These are phyloP conservation scores for Penicillium sp. DNA, from an alignment of 2,329 filamentous ascomycete species.

Conservation along the genomic window DNA sequence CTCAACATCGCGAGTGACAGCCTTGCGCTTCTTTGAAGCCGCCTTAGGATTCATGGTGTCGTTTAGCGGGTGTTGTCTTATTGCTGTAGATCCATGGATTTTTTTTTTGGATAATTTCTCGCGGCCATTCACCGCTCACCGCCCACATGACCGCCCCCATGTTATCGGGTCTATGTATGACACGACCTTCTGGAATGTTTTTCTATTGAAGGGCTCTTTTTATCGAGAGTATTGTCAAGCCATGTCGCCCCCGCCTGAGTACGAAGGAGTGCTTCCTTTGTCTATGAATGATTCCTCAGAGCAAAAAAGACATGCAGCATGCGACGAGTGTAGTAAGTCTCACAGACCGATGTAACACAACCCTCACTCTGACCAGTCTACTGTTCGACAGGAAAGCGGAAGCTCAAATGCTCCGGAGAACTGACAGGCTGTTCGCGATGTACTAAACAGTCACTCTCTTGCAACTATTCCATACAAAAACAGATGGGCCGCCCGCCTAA, in stretches of 20 bases:
- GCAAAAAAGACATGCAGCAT: constrained; percentile 47
- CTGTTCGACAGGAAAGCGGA: constrained; percentile 41
- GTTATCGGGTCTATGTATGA: constrained; percentile 24
- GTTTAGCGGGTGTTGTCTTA: constrained; percentile 11
- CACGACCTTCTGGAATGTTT: not conserved
- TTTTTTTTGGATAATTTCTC: constrained; percentile 27
- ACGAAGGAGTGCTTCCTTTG: not conserved
- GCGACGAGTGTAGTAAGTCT: constrained; percentile 49
- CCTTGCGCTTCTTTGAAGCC: constrained; percentile 63
- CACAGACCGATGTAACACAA: not conserved
- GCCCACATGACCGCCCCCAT: constrained; percentile 36
- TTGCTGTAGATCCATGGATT: constrained; percentile 16
- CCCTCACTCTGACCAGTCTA: constrained; percentile 20
- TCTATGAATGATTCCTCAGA: constrained; percentile 13
- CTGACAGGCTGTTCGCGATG: constrained; percentile 44
- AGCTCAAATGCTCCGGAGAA: constrained; percentile 50
- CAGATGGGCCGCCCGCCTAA: constrained; percentile 50
- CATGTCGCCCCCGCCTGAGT: constrained; percentile 8
- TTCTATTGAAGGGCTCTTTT: not conserved
- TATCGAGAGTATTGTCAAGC: not conserved
- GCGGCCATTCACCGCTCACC: constrained; percentile 35
- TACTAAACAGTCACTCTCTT: constrained; percentile 41
- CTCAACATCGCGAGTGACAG: constrained; percentile 54
- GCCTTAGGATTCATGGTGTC: constrained; percentile 37
- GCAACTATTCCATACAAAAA: constrained; percentile 49